These are phyloP conservation scores for Penicillium bovifimosum DNA, from an alignment of 495 filamentous ascomycete genomes.

Conservation along the genomic window DNA sequence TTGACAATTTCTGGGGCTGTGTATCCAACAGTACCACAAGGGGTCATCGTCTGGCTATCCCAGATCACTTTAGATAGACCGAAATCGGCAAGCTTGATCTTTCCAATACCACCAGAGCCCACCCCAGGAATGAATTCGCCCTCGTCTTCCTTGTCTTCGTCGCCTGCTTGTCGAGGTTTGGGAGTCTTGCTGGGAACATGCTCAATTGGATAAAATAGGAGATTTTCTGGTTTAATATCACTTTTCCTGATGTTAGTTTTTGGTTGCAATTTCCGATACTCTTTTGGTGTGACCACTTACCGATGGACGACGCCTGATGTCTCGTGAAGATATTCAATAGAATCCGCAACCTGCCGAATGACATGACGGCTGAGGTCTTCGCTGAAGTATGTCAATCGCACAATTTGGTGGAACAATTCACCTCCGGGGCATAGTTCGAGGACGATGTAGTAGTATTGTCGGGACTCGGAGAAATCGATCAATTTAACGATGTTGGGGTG, in stretches of 20 bases:
- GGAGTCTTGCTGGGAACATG: conserved; percentile 76
- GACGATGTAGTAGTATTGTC: conserved; percentile 95
- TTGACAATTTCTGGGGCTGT: conserved; percentile 99
- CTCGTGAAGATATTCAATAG: conserved; percentile 91
- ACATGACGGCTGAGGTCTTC: conserved; percentile 93
- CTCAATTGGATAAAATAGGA: conserved; percentile 83
- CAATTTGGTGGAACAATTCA: conserved; percentile 97
- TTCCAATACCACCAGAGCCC: conserved; percentile 88
- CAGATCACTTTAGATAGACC: conserved; percentile 96
- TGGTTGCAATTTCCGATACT: too few relatives aligned
- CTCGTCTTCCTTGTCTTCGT: conserved; percentile 97
- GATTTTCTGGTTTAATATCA: conserved; percentile 98
- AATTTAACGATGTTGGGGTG: conserved; percentile 94
- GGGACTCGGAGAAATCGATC: conserved; percentile 87
- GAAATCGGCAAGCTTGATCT: conserved; percentile 97
- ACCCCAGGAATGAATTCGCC: conserved; percentile 82
- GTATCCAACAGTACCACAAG: conserved; percentile 96
- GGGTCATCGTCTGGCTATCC: conserved; percentile 99
- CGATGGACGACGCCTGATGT: conserved; percentile 93
- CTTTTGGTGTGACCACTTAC: conserved; percentile 47
- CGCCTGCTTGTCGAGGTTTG: conserved; percentile 71
- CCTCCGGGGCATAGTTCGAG: conserved; percentile 93
- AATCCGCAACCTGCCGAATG: conserved; percentile 87
- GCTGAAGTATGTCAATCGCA: conserved; percentile 96
- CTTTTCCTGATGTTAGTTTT: conserved; percentile 36